Conservation (phyloP, 331 rosid genomes). For the Quercus phellos region DNA sequence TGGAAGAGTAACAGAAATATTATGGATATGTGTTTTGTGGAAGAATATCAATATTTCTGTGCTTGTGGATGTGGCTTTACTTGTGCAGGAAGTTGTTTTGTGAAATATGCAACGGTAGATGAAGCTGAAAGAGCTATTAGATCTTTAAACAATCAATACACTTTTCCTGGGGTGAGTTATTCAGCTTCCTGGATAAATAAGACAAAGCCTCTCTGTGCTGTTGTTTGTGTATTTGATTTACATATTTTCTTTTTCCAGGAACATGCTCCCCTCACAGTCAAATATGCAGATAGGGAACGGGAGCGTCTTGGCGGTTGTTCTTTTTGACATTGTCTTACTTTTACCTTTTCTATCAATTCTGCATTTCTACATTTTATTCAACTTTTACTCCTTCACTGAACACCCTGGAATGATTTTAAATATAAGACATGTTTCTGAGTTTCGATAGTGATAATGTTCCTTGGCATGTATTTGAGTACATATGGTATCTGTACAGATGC, state of each 20-base stretch:
- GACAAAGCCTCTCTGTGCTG: constrained; percentile 15
- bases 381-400: constrained; percentile 9
- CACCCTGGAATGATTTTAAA: background rate
- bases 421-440: too few relatives aligned
- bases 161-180: constrained; percentile 71
- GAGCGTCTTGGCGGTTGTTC: constrained; percentile 60
- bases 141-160: constrained; percentile 62
- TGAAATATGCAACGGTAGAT: constrained; percentile 60
- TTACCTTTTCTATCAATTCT: constrained; percentile 1
- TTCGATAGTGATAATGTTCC: background rate
- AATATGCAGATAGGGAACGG: constrained; percentile 63
- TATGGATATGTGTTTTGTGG: background rate
- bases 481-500: background rate
- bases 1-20: background rate
- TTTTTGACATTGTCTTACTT: constrained; percentile 1
- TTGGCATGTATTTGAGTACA: background rate
- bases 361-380: constrained; percentile 3
- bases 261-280: constrained; percentile 52
- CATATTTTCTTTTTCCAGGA: constrained; percentile 46
- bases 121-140: constrained; percentile 80
- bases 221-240: constrained; percentile 17
- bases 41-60: constrained; percentile 11
- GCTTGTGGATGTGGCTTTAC: constrained; percentile 28
- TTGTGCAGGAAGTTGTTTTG: constrained; percentile 77
- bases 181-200: background rate